Percentiles rank a stretch among this genome's conserved stretches.
Evolutionary conservation across 1,284 basidiomycete species (phyloP).

Genomic region (Wallemia ichthyophaga): DNA sequence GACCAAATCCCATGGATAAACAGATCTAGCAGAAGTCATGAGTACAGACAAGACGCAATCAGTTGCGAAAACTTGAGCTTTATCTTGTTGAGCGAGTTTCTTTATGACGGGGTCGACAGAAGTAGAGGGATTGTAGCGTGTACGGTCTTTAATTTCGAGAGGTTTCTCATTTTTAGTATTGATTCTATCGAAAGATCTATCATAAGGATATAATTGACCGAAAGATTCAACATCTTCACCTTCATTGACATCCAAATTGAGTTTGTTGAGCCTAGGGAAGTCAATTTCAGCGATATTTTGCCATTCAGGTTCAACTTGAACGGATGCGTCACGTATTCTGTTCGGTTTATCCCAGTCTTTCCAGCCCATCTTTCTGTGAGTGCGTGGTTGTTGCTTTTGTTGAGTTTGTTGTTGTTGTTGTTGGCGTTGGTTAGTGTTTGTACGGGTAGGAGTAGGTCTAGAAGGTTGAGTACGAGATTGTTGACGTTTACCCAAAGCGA

Average conservation of each 20-base stretch:
- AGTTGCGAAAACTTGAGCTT: conserved; percentile 68
- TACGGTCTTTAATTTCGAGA: conserved; percentile 70
- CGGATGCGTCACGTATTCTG: conserved; percentile 72
- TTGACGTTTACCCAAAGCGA: background rate
- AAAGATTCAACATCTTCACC: conserved; percentile 57
- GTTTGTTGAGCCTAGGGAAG: conserved; percentile 69
- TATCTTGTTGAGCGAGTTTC: conserved; percentile 47
- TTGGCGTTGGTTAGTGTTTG: background rate
- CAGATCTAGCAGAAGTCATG: conserved; percentile 81
- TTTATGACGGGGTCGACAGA: conserved; percentile 90
- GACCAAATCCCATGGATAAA: conserved; percentile 98
- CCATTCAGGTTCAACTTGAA: conserved; percentile 78
- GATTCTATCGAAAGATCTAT: conserved; percentile 82
- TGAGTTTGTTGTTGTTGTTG: background rate
- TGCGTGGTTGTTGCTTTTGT: conserved; percentile 6
- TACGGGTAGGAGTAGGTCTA: background rate
- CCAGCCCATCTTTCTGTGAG: conserved; percentile 5
- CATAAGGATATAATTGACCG: conserved; percentile 74
- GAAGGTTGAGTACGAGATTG: background rate
- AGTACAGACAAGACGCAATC: conserved; percentile 85
- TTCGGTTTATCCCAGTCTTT: conserved; percentile 27
- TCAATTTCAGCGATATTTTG: conserved; percentile 87
- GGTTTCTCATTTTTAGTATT: conserved; percentile 74
- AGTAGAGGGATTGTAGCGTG: conserved; percentile 90
- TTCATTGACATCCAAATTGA: conserved; percentile 70